Percentiles rank a stretch among this genome's conserved stretches.
Conservation (phyloP, 2,329 filamentous ascomycete genomes). For the Scopulariopsis brevicaulis region DNA sequence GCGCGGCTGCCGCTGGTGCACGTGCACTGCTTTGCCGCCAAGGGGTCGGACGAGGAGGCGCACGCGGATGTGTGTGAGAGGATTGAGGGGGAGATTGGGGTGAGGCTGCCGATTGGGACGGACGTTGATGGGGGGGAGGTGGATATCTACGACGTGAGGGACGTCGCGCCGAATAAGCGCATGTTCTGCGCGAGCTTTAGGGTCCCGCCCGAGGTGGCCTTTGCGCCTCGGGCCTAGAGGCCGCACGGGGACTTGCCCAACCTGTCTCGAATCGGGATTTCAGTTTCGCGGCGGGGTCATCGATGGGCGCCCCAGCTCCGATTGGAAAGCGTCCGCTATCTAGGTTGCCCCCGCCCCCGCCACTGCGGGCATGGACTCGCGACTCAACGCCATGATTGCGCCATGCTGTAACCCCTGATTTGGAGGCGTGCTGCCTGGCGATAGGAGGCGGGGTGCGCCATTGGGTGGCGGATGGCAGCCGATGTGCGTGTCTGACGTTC, state of each 20-base stretch:
- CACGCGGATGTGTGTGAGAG: constrained; percentile 33
- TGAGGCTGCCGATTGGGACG: constrained; percentile 29
- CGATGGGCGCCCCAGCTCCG: not conserved
- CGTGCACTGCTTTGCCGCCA: constrained; percentile 83
- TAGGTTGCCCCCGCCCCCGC: not conserved
- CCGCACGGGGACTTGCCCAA: not conserved
- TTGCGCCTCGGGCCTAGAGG: constrained; percentile 30
- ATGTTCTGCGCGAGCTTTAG: constrained; percentile 97
- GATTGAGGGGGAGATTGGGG: constrained; percentile 27
- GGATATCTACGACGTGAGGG: constrained; percentile 59
- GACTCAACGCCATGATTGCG: not conserved
- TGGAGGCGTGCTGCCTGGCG: not conserved
- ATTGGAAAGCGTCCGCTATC: not conserved
- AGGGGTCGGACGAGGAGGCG: constrained; percentile 63
- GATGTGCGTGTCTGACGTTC: not conserved
- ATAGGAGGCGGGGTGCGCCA: not conserved
- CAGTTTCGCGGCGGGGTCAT: not conserved
- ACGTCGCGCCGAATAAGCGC: constrained; percentile 85
- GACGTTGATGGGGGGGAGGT: constrained; percentile 34
- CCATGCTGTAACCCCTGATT: not conserved
- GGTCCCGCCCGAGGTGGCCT: constrained; percentile 72
- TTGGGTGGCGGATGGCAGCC: not conserved
- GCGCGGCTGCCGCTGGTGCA: constrained; percentile 70
- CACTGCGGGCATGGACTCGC: not conserved
- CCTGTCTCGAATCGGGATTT: not conserved